phyloP scores from a whole-genome alignment of 768 basidiomycete species.

The Suillus brevipes region DNA sequence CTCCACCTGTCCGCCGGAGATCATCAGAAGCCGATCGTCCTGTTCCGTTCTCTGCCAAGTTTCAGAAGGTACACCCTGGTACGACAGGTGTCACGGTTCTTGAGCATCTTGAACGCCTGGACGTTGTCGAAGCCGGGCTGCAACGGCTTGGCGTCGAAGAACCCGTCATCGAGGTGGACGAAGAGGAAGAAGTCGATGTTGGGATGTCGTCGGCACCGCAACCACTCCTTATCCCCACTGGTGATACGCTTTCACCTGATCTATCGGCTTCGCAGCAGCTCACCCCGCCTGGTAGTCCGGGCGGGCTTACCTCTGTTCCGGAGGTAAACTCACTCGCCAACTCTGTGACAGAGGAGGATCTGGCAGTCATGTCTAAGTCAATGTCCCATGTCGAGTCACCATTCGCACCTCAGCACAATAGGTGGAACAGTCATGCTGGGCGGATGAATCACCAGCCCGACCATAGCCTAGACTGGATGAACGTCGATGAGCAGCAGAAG shows the following conservation, averaged over 20 bases:
- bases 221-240: constrained; percentile 32
- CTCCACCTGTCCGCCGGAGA: constrained; percentile 64
- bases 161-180: constrained; percentile 48
- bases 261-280: constrained; percentile 42
- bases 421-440: constrained; percentile 35
- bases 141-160: constrained; percentile 70
- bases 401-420: constrained; percentile 36
- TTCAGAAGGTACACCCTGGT: constrained; percentile 79
- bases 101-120: constrained; percentile 82
- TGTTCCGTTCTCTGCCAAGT: constrained; percentile 82
- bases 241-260: constrained; percentile 19
- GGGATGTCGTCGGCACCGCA: constrained; percentile 46
- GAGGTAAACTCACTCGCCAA: constrained; percentile 54
- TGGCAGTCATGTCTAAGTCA: constrained; percentile 75
- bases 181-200: constrained; percentile 63
- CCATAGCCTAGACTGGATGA: constrained; percentile 47
- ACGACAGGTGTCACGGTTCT: constrained; percentile 86
- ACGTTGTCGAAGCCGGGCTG: constrained; percentile 77
- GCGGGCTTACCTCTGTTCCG: constrained; percentile 49
- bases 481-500: constrained; percentile 45
- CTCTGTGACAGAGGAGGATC: constrained; percentile 68
- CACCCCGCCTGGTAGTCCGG: constrained; percentile 61
- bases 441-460: constrained; percentile 31
- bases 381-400: constrained; percentile 67
- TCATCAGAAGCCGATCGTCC: constrained; percentile 70